Conservation (phyloP, 2,329 filamentous ascomycete genomes). For the Penicillium sp. region DNA sequence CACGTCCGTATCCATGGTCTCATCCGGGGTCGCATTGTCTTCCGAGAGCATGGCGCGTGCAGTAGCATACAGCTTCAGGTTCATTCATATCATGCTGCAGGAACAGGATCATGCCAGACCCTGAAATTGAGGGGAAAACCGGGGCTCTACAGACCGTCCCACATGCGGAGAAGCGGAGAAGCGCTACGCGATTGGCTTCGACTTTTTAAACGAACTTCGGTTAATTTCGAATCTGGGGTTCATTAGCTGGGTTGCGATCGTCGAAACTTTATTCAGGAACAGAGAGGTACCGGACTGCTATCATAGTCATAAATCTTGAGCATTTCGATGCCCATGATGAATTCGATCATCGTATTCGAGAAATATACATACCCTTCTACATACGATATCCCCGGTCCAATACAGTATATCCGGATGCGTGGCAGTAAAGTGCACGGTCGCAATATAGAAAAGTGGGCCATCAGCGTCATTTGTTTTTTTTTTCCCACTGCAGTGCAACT, state of each 20-base stretch:
- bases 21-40: conserved; percentile 26
- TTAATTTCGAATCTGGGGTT: conserved; percentile 14
- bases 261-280: not conserved
- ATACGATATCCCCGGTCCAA: no score
- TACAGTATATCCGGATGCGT: not conserved
- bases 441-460: conserved; percentile 1
- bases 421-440: not conserved
- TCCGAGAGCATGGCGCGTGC: conserved; percentile 33
- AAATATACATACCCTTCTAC: no score
- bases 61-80: conserved; percentile 23
- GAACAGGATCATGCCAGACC: not conserved
- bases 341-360: no score
- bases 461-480: conserved; percentile 1
- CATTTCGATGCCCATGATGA: no score
- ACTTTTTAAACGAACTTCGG: conserved; percentile 8
- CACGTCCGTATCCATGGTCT: conserved; percentile 4
- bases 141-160: conserved; percentile 1
- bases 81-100: not conserved
- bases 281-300: not conserved
- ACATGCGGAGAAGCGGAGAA: conserved; percentile 9
- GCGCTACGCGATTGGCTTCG: conserved; percentile 7
- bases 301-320: no score
- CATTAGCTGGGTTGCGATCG: not conserved
- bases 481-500: not conserved
- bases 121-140: conserved; percentile 10